Evolutionary conservation across 768 basidiomycete species (phyloP).

Genomic region (Phlebiopsis flavidoalba): DNA sequence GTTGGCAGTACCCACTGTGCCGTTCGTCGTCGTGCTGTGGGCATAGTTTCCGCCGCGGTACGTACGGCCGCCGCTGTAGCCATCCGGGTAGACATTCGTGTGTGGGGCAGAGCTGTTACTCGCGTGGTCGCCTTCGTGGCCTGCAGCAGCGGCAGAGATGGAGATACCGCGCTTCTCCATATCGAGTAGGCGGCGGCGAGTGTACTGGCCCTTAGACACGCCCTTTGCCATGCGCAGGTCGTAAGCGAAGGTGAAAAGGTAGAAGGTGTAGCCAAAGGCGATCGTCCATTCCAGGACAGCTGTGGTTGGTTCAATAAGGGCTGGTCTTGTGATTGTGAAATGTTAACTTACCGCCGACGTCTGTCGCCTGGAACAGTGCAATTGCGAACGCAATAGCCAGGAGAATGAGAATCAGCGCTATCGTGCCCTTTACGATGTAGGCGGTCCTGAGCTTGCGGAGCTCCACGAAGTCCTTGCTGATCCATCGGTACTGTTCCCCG

Average conservation of each 20-base stretch:
- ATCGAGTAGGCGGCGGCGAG: constrained; percentile 24
- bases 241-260: constrained; percentile 66
- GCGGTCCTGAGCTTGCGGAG: constrained; percentile 42
- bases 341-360: constrained; percentile 45
- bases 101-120: background rate
- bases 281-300: constrained; percentile 76
- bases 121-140: constrained; percentile 1
- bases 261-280: constrained; percentile 67
- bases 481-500: constrained; percentile 53
- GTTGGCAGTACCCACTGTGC: constrained; percentile 4
- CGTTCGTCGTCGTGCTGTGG: constrained; percentile 1
- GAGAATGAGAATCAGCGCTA: constrained; percentile 52
- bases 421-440: constrained; percentile 57
- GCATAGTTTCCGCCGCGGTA: background rate
- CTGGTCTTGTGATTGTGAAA: background rate
- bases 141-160: constrained; percentile 1
- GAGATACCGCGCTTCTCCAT: constrained; percentile 17
- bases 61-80: background rate
- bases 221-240: constrained; percentile 64
- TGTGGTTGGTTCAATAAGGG: constrained; percentile 14
- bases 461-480: constrained; percentile 49
- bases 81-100: constrained; percentile 1
- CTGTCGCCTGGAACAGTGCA: constrained; percentile 35
- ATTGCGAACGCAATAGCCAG: constrained; percentile 62
- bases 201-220: constrained; percentile 42